Evolutionary conservation across 176 grass and related monocot species (phyloP).

Genomic region (Microstegium vimineum): DNA sequence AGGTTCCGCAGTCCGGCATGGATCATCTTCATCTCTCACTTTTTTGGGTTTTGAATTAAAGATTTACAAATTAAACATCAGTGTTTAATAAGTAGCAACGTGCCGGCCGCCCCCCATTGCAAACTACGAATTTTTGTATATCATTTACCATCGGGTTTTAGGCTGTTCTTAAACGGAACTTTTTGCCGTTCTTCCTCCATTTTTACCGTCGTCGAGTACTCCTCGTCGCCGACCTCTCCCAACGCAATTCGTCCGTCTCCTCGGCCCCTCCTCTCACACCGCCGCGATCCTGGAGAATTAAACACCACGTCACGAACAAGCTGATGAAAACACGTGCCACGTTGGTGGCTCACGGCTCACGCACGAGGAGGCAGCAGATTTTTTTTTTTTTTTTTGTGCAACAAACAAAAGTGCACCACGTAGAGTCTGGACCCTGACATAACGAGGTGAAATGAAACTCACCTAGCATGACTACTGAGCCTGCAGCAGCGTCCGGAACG

Average conservation of each 20-base stretch:
- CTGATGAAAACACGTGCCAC: background rate
- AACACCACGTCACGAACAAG: background rate
- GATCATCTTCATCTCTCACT: background rate
- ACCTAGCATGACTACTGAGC: constrained; percentile 8
- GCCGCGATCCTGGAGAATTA: constrained; percentile 4
- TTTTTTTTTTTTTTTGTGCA: background rate
- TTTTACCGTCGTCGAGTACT: constrained; percentile 69
- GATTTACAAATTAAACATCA: background rate
- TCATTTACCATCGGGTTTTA: constrained; percentile 49
- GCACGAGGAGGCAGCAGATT: background rate
- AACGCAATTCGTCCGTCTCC: constrained; percentile 51
- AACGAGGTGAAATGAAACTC: background rate
- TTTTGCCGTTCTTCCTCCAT: constrained; percentile 82
- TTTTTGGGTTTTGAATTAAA: background rate
- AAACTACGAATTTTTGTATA: background rate
- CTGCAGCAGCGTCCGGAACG: constrained; percentile 8
- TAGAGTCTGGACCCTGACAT: background rate
- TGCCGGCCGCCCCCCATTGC: no score
- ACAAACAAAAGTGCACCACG: background rate
- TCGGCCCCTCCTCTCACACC: background rate
- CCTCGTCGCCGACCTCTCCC: constrained; percentile 58
- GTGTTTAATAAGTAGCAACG: background rate
- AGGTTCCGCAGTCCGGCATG: background rate
- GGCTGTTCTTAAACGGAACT: constrained; percentile 75
- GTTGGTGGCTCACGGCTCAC: background rate